phyloP scores from a whole-genome alignment of 2,329 filamentous ascomycete genomes.

The Aspergillus phoenicis region DNA sequence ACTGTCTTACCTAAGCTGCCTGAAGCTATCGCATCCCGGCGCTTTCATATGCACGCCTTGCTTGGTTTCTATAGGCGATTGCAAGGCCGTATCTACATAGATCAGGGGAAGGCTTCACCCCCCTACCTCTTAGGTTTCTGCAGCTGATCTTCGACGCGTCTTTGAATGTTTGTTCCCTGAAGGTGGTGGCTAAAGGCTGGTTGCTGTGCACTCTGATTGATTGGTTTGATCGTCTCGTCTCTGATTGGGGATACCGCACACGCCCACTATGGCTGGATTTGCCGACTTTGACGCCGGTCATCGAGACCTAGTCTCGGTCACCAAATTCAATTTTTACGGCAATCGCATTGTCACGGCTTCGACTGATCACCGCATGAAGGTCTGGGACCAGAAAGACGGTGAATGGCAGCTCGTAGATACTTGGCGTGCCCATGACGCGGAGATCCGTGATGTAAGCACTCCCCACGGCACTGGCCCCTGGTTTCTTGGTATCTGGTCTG shows the following conservation, averaged over 20 bases:
- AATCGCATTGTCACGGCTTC: constrained; percentile 89
- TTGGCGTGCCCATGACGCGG: constrained; percentile 87
- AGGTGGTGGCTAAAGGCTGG: constrained; percentile 13
- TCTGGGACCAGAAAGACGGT: constrained; percentile 78
- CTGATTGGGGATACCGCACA: constrained; percentile 4
- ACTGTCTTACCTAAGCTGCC: neutral
- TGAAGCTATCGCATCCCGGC: neutral
- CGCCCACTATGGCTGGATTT: constrained; percentile 32
- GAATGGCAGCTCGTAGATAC: constrained; percentile 81
- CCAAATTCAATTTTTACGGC: constrained; percentile 90
- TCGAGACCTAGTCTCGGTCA: constrained; percentile 73
- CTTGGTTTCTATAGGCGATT: constrained; percentile 14
- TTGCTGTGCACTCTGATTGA: constrained; percentile 2
- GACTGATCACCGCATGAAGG: constrained; percentile 87
- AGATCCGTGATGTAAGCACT: constrained; percentile 76
- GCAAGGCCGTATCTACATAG: constrained; percentile 1
- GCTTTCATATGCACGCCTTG: constrained; percentile 19
- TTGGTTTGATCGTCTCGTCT: neutral
- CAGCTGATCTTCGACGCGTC: neutral
- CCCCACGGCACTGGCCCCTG: constrained; percentile 19
- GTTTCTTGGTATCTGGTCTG: constrained; percentile 8
- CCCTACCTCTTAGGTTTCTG: constrained; percentile 1
- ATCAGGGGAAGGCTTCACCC: neutral
- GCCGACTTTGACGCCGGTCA: constrained; percentile 50
- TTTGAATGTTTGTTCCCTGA: constrained; percentile 10